Percentiles rank a stretch among this genome's conserved stretches.
These are phyloP conservation scores for Trametes sanguinea DNA, from an alignment of 768 basidiomycete species.

Conservation along the genomic window DNA sequence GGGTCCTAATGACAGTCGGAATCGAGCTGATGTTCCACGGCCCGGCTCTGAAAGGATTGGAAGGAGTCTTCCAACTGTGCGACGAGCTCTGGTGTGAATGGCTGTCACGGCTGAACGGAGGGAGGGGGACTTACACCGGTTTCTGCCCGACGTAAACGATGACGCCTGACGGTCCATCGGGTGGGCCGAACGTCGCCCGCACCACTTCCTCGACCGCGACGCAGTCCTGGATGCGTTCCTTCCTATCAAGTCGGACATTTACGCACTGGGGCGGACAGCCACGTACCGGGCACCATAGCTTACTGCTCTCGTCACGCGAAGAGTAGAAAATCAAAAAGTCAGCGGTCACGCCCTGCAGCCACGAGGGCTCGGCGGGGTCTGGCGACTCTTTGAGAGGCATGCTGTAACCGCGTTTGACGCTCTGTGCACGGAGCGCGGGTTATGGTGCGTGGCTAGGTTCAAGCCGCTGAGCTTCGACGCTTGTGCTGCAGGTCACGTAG, in stretches of 20 bases:
- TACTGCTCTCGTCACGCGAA: slow-evolving; percentile 57
- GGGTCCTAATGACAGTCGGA: slow-evolving; percentile 66
- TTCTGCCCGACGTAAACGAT: slow-evolving; percentile 72
- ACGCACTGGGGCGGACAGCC: slow-evolving; percentile 4
- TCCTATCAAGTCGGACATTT: slow-evolving; percentile 22
- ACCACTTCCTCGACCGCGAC: slow-evolving; percentile 58
- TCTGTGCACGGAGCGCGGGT: neutral
- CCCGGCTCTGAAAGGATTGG: slow-evolving; percentile 58
- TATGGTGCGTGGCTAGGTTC: neutral
- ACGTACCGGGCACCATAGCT: slow-evolving; percentile 73
- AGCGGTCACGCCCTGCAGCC: slow-evolving; percentile 45
- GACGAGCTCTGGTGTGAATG: slow-evolving; percentile 4
- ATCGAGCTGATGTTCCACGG: slow-evolving; percentile 63
- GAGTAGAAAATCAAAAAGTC: slow-evolving; percentile 70
- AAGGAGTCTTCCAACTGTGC: slow-evolving; percentile 65
- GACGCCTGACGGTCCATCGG: slow-evolving; percentile 50
- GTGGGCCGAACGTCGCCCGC: slow-evolving; percentile 48
- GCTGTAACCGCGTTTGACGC: neutral
- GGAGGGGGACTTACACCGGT: slow-evolving; percentile 49
- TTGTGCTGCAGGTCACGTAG: neutral
- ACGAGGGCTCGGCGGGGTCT: slow-evolving; percentile 37
- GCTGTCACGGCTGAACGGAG: neutral
- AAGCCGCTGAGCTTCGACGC: neutral
- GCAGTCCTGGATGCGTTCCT: slow-evolving; percentile 54
- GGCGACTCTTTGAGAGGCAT: slow-evolving; percentile 55